phyloP scores from a whole-genome alignment of 2,329 filamentous ascomycete genomes.

The Phaeosphaeria sp. region DNA sequence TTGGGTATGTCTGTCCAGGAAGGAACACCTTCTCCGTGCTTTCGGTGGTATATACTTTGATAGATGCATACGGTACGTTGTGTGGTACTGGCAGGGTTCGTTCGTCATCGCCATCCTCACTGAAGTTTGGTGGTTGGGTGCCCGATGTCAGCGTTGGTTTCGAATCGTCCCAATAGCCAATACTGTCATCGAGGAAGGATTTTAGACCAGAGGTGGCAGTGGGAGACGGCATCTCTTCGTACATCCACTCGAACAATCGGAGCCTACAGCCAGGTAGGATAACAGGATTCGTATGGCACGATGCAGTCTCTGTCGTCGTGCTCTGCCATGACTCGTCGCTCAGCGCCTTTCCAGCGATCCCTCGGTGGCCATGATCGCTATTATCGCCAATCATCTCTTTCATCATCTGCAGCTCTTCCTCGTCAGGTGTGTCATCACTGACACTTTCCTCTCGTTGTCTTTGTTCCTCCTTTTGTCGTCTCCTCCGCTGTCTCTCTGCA shows the following conservation, averaged over 20 bases:
- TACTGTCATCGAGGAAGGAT: background rate
- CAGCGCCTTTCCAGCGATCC: slow-evolving; percentile 14
- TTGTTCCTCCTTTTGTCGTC: slow-evolving; percentile 10
- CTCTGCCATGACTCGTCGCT: slow-evolving; percentile 31
- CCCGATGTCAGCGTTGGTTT: background rate
- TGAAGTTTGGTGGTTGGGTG: background rate
- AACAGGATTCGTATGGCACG: background rate
- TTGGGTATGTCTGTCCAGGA: slow-evolving; percentile 27
- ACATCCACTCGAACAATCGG: slow-evolving; percentile 38
- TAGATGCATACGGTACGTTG: slow-evolving; percentile 27
- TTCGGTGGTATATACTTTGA: slow-evolving; percentile 31
- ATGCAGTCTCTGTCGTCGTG: slow-evolving; percentile 18
- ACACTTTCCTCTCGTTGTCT: slow-evolving; percentile 21
- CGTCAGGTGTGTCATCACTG: slow-evolving; percentile 19
- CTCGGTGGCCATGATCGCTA: slow-evolving; percentile 5
- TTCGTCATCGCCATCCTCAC: background rate
- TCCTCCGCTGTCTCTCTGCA: slow-evolving; percentile 13
- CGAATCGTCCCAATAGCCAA: background rate
- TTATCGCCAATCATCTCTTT: background rate
- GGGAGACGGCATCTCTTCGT: slow-evolving; percentile 15
- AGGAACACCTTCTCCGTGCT: slow-evolving; percentile 31
- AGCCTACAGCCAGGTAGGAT: slow-evolving; percentile 24
- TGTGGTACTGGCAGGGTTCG: slow-evolving; percentile 9
- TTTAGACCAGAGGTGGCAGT: background rate
- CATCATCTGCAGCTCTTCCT: slow-evolving; percentile 6